phyloP scores from a whole-genome alignment of 176 grass and related monocot genomes.

The Microstegium vimineum region DNA sequence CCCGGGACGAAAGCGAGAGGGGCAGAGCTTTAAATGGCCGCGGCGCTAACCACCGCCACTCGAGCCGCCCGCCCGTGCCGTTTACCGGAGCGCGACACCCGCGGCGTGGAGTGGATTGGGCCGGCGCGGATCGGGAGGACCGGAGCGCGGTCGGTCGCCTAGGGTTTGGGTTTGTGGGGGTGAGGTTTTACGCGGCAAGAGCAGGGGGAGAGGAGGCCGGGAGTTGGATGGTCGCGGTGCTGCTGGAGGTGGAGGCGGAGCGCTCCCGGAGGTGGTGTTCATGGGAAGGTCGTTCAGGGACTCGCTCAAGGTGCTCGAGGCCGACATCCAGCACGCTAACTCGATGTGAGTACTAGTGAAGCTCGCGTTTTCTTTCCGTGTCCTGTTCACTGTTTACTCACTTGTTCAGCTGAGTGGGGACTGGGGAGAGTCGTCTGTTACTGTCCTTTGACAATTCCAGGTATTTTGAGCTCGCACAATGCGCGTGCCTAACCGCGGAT shows the following conservation, averaged over 20 bases:
- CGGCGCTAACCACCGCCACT: constrained; percentile 35
- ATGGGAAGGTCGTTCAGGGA: constrained; percentile 87
- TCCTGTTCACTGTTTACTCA: neutral
- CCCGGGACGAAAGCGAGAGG: constrained; percentile 8
- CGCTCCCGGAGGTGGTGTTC: neutral
- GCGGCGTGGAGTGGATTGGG: neutral
- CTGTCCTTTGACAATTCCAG: neutral
- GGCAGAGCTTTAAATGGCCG: constrained; percentile 41
- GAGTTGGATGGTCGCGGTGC: constrained; percentile 30
- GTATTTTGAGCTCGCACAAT: neutral
- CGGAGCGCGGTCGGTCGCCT: neutral
- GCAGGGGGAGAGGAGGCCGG: neutral
- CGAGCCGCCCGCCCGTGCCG: constrained; percentile 1
- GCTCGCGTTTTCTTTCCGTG: neutral
- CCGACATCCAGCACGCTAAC: constrained; percentile 95
- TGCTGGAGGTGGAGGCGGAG: neutral
- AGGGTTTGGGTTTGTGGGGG: neutral
- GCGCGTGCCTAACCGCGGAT: neutral
- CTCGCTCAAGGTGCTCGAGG: constrained; percentile 88
- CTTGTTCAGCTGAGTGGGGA: neutral
- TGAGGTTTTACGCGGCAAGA: neutral
- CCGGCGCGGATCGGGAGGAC: constrained; percentile 3
- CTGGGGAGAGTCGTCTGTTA: neutral
- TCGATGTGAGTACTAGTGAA: constrained; percentile 53
- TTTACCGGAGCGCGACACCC: neutral